phyloP scores from a whole-genome alignment of 2,329 filamentous ascomycete species.

The Colletotrichum lupini region DNA sequence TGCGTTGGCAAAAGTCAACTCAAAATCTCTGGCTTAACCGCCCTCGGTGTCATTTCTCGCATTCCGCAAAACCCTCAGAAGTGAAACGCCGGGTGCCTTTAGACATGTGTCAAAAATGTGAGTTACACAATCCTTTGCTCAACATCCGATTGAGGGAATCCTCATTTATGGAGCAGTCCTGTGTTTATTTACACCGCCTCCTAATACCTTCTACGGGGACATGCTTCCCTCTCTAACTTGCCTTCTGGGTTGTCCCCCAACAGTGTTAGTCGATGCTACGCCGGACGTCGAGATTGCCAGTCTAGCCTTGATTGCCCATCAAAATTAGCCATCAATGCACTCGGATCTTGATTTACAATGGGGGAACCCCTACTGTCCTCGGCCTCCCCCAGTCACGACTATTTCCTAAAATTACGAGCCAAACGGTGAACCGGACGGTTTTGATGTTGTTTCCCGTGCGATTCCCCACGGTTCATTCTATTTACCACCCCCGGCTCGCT shows the following conservation, averaged over 20 bases:
- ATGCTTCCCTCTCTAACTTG: neutral
- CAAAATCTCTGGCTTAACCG: neutral
- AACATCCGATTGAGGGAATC: neutral
- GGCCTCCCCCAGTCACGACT: neutral
- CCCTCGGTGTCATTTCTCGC: neutral
- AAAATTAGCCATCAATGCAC: constrained; percentile 33
- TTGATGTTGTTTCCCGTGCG: neutral
- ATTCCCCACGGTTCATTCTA: neutral
- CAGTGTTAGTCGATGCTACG: constrained; percentile 11
- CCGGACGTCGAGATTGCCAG: constrained; percentile 21
- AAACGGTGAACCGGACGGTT: neutral
- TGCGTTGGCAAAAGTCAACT: neutral
- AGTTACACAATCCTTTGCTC: constrained; percentile 4
- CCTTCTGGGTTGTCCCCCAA: neutral
- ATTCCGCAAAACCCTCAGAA: neutral
- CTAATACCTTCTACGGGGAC: neutral
- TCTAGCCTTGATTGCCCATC: constrained; percentile 29
- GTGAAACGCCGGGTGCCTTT: constrained; percentile 5
- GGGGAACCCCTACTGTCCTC: constrained; percentile 11
- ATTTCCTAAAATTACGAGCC: neutral
- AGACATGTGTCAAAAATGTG: neutral
- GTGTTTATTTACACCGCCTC: neutral
- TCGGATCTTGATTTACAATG: constrained; percentile 18
- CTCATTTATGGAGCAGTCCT: neutral
- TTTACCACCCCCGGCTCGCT: constrained; percentile 1